Evolutionary conservation across 495 filamentous ascomycete genomes (phyloP).

Genomic region (Lophium mytilinum): DNA sequence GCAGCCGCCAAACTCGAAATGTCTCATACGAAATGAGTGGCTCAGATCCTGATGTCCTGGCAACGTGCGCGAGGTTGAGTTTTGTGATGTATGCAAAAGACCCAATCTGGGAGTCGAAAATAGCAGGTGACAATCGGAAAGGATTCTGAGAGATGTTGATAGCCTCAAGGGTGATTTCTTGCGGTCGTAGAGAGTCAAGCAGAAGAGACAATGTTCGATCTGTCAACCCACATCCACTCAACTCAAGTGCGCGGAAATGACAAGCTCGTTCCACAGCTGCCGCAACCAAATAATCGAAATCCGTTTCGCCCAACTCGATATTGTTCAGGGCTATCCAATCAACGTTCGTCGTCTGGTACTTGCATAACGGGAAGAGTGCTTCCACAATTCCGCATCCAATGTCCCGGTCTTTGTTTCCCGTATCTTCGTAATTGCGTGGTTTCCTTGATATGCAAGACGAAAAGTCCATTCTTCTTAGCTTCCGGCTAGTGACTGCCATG

Average conservation of each 20-base stretch:
- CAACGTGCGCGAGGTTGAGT: conserved; percentile 62
- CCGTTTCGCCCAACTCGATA: conserved; percentile 73
- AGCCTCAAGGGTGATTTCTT: conserved; percentile 65
- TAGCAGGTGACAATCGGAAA: conserved; percentile 58
- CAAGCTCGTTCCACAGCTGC: conserved; percentile 56
- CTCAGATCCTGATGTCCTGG: conserved; percentile 52
- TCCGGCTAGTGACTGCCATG: conserved; percentile 58
- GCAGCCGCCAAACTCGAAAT: conserved; percentile 63
- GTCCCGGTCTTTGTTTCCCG: conserved; percentile 46
- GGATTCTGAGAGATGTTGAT: conserved; percentile 72
- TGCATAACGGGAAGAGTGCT: conserved; percentile 69
- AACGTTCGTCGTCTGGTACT: conserved; percentile 62
- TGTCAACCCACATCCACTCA: conserved; percentile 67
- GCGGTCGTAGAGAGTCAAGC: conserved; percentile 50
- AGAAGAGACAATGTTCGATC: conserved; percentile 49
- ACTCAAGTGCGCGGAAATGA: conserved; percentile 70
- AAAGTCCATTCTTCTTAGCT: conserved; percentile 57
- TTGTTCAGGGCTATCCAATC: conserved; percentile 76
- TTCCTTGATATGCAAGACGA: conserved; percentile 47
- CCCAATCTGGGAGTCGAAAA: conserved; percentile 54
- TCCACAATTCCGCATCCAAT: conserved; percentile 71
- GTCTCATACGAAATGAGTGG: conserved; percentile 60
- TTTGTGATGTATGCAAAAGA: conserved; percentile 63
- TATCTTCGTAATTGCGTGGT: conserved; percentile 41
- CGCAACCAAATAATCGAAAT: conserved; percentile 65